Evolutionary conservation across 805 yeast genomes (phyloP), one percentile per base, ranked within the genome.

Genomic region (Metschnikowia hibisci): DNA sequence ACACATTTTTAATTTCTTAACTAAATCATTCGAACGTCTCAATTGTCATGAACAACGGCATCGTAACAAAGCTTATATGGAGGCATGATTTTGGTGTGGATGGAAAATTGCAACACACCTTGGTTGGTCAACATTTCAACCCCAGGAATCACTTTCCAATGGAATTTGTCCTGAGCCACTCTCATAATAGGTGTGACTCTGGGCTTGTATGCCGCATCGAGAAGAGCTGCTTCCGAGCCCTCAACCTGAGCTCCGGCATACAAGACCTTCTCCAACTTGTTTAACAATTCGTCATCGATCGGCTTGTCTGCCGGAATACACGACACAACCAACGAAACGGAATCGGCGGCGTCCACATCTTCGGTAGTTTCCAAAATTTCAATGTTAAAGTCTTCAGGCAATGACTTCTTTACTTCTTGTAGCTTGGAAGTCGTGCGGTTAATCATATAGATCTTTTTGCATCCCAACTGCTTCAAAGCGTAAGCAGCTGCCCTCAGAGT

Each of bases 131-230:
- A 75, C 93, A 95, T 86, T 57, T 89, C 87, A 28, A 84, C 80
- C 10, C 99, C 99, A 7, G 90, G 85, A 51, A 91, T 76, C n/a
- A 82, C 83, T n/a, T 71, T 73, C 96, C 96, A 88, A 6, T 76
- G 74, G 48, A 63, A 75, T 53, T 76, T 70, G 25, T 74, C 77
- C 23, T 60, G 60, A 6, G 97, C 96, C 18, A 85, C 59, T 54
- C 71, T 70, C 96, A 93, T 90, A 32, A 91, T 70, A 15, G 95
- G 93, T 0, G 99, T 91, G 13, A 82, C 74, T 22, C 78, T 68
- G 13, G 98, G 98, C 62, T 88, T 90, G 71, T 93, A 93, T 16
- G 97, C 95, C 38, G 98, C 97, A 52, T 93, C 99, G 41, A 93
- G 67, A 22, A 91, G 69, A 10, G 77, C 71, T 12, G 84, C 82